Base-by-base conservation (phyloP, 2,329 filamentous ascomycete species). In the Aureobasidium sp. region DNA sequence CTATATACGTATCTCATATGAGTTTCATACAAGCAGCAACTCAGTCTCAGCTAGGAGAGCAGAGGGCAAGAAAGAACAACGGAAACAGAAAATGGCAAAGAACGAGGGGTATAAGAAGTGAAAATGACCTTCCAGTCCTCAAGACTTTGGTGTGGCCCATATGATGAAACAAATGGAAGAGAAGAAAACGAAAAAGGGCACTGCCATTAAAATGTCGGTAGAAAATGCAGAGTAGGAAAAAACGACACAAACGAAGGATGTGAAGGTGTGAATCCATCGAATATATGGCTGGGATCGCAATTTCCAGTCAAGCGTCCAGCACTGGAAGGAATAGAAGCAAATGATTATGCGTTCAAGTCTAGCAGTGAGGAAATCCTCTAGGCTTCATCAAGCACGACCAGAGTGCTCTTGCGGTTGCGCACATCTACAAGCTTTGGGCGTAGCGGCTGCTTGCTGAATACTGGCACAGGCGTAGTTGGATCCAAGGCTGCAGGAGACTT, bases 361-460 rank as follows among this genome's bases (percentile, higher is more conserved):
- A 21, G 41, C 41, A 44, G 13, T 9, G n/a, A 21, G 21, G 21
- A 21, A 21, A 21, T 21, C 21, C 21, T 21, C 57, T 61, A 63
- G 32, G 63, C 63, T 36, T 61, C 62, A 44, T 70, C 70, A 54
- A 70, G 65, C 49, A 71, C 60, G 3, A 69, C 69, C 30, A 69
- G 63, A 34, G 68, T 69, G 55, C 70, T 72, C 66, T 71, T 72
- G 42, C 71, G 64, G 47, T 69, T 68, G 61, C 65, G 63, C 62
- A 73, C 53, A 44, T 72, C 68, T 49, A 73, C 70, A 3, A 73
- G 67, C 34, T 67, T 62, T 25, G 71, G 71, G 27, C 65, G 52
- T 15, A 72, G 39, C 13, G 70, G 70, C 57, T 69, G 69, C 53
- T 68, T 71, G 21, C 63, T 66, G 50, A 59, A 64, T 36, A 65